Evolutionary conservation across 352 stramenopile genomes (phyloP).

Genomic region (Pythium sp.): DNA sequence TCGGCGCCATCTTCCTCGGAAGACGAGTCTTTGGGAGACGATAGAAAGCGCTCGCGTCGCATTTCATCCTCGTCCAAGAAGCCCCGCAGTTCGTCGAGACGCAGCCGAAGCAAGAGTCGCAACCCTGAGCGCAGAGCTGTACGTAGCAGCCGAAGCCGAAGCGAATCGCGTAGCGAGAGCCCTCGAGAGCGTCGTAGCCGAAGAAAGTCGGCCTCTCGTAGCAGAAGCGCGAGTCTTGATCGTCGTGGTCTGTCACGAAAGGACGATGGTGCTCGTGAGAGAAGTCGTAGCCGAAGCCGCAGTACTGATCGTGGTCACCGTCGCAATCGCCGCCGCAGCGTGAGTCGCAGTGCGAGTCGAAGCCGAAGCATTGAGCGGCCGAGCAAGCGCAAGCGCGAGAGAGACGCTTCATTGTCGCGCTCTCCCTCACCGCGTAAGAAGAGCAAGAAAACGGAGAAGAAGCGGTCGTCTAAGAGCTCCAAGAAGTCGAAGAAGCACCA

Average conservation of each 20-base stretch:
- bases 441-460: constrained; percentile 27
- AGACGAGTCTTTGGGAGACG: constrained; percentile 3
- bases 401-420: constrained; percentile 4
- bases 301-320: constrained; percentile 18
- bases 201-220: constrained; percentile 12
- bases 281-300: constrained; percentile 30
- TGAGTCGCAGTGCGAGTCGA: constrained; percentile 25
- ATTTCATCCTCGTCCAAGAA: constrained; percentile 15
- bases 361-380: background rate
- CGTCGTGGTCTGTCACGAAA: constrained; percentile 7
- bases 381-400: constrained; percentile 7
- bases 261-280: constrained; percentile 3
- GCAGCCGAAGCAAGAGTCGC: constrained; percentile 17
- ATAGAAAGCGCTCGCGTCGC: constrained; percentile 8
- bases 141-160: constrained; percentile 8
- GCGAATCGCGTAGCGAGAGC: constrained; percentile 17
- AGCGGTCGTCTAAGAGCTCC: constrained; percentile 27
- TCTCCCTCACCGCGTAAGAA: constrained; percentile 24
- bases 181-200: background rate
- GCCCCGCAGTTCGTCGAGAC: constrained; percentile 6
- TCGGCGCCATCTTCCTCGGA: constrained; percentile 6
- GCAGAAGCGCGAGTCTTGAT: constrained; percentile 12
- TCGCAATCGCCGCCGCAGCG: constrained; percentile 10
- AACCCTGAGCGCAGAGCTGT: background rate
- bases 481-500: constrained; percentile 46